Evolutionary conservation across 1,284 basidiomycete species (phyloP).

Genomic region (Gymnopus androsaceus): DNA sequence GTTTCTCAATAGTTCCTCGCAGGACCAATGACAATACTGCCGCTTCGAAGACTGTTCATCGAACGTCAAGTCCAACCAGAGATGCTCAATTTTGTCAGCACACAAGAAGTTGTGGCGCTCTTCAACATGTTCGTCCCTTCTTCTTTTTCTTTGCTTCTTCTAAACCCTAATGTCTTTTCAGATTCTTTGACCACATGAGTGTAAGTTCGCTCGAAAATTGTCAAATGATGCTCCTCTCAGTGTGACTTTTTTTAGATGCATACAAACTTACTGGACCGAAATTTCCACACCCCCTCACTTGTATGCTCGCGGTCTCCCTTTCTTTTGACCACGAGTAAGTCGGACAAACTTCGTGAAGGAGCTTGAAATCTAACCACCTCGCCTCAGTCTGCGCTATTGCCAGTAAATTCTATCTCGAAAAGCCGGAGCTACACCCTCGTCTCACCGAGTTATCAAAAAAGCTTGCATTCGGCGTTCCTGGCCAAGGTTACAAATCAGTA

Average conservation of each 20-base stretch:
- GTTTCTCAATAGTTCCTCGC: conserved; percentile 18
- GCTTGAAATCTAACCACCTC: conserved; percentile 1
- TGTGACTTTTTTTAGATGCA: conserved; percentile 53
- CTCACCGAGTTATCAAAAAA: conserved; percentile 86
- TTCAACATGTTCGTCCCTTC: conserved; percentile 80
- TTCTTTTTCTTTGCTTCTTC: conserved; percentile 6
- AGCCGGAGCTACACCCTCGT: conserved; percentile 81
- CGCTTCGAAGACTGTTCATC: conserved; percentile 83
- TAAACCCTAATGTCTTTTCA: conserved; percentile 33
- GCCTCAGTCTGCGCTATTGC: conserved; percentile 86
- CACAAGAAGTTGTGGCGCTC: conserved; percentile 84
- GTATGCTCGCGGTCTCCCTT: conserved; percentile 93
- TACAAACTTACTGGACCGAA: conserved; percentile 73
- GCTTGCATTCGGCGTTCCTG: conserved; percentile 88
- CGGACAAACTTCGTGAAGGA: conserved; percentile 6
- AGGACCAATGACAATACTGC: conserved; percentile 87
- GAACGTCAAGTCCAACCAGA: conserved; percentile 89
- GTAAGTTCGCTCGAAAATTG: conserved; percentile 41
- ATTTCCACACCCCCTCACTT: conserved; percentile 89
- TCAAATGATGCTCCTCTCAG: conserved; percentile 3
- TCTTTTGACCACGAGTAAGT: conserved; percentile 87
- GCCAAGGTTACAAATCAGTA: conserved; percentile 89
- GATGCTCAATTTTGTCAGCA: conserved; percentile 82
- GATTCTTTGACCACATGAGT: conserved; percentile 78
- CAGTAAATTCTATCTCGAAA: conserved; percentile 84